These are phyloP conservation scores for Silene noctiflora DNA, from an alignment of 179 eudicot genomes.

Conservation along the genomic window DNA sequence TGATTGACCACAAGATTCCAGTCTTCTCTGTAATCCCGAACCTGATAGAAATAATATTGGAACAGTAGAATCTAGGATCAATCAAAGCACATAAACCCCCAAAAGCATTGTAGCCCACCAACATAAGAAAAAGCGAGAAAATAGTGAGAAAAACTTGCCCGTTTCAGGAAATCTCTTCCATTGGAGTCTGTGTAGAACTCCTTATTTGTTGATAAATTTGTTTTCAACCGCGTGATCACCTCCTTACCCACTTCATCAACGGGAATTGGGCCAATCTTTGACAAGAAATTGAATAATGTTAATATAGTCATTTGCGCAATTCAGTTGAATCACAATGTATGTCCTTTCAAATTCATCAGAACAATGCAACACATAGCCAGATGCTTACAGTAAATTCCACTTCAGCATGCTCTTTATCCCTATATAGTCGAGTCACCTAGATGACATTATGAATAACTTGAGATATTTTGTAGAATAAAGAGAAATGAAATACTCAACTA, in stretches of 20 bases:
- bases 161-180: slow-evolving; percentile 80
- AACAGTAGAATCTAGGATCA: slow-evolving; percentile 11
- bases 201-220: slow-evolving; percentile 60
- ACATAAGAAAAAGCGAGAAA: neutral
- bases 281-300: slow-evolving; percentile 16
- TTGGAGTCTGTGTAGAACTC: slow-evolving; percentile 85
- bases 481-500: neutral
- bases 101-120: neutral
- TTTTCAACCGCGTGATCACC: slow-evolving; percentile 59
- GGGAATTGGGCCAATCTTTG: slow-evolving; percentile 80
- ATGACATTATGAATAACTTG: neutral
- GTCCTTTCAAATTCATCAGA: neutral
- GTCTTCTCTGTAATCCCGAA: slow-evolving; percentile 69
- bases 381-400: slow-evolving; percentile 70
- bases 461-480: neutral
- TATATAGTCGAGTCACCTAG: slow-evolving; percentile 76
- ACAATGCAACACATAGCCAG: neutral
- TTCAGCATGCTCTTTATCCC: slow-evolving; percentile 84
- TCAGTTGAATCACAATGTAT: neutral
- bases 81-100: neutral
- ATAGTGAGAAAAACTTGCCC: slow-evolving; percentile 40
- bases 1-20: slow-evolving; percentile 70
- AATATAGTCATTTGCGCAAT: neutral
- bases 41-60: slow-evolving; percentile 34
- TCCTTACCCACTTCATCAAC: slow-evolving; percentile 62